Percentiles rank a stretch among this genome's conserved stretches.
These are phyloP conservation scores for Cucurbita pepo DNA, from an alignment of 306 rosid genomes.

Conservation along the genomic window DNA sequence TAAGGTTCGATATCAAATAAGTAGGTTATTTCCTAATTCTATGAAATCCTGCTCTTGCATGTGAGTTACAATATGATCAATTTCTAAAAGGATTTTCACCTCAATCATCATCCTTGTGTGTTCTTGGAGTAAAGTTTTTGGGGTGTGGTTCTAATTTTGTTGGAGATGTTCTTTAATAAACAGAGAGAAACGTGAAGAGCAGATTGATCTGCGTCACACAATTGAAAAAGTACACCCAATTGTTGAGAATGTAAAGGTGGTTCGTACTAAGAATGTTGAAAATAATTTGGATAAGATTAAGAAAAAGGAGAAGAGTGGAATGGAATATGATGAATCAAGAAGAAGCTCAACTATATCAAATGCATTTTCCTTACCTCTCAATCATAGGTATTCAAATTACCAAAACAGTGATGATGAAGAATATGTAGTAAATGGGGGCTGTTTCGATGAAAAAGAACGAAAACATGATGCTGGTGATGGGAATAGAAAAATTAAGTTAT, in stretches of 20 bases:
- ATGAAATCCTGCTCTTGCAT: background rate
- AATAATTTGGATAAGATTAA: constrained; percentile 8
- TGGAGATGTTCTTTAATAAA: background rate
- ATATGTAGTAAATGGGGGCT: background rate
- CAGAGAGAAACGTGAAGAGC: constrained; percentile 26
- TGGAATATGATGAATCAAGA: constrained; percentile 4
- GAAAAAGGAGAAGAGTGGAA: constrained; percentile 7
- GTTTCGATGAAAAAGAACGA: constrained; percentile 7
- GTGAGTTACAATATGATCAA: background rate
- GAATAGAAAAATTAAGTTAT: background rate
- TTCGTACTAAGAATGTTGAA: constrained; percentile 6
- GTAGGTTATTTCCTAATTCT: background rate
- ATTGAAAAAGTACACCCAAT: constrained; percentile 14
- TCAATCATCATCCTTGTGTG: background rate
- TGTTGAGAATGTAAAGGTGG: constrained; percentile 3
- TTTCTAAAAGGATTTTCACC: background rate
- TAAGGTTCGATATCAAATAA: background rate
- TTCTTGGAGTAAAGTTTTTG: background rate
- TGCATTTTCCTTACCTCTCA: background rate
- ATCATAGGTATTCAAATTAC: constrained; percentile 14
- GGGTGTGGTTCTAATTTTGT: background rate
- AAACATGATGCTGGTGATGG: background rate
- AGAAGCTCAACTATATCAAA: constrained; percentile 4
- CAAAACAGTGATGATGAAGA: constrained; percentile 2
- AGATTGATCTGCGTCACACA: constrained; percentile 6